phyloP scores from a whole-genome alignment of 1,284 basidiomycete genomes.

The Trametes versicolor region DNA sequence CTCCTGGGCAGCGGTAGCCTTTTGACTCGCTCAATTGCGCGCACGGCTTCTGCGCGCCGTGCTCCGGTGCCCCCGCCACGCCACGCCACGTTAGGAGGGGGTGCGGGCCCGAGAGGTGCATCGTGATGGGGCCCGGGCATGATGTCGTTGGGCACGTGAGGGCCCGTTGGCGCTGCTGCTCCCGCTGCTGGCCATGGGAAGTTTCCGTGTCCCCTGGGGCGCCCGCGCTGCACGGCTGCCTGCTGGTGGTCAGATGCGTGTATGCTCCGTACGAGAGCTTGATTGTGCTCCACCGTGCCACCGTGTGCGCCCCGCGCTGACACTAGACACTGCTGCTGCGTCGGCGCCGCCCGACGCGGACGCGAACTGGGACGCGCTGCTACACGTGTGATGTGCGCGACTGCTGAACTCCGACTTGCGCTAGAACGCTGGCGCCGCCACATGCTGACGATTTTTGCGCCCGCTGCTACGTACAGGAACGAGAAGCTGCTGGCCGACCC shows the following conservation, averaged over 20 bases:
- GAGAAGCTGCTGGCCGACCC: slow-evolving; percentile 81
- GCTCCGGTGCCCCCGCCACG: slow-evolving; percentile 8
- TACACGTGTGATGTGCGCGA: slow-evolving; percentile 47
- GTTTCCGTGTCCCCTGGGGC: not conserved
- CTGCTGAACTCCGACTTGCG: slow-evolving; percentile 23
- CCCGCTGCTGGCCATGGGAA: slow-evolving; percentile 4
- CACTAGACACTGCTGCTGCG: not conserved
- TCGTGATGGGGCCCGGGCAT: not conserved
- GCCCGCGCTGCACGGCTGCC: not conserved
- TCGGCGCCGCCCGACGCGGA: not conserved
- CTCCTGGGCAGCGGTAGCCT: slow-evolving; percentile 31
- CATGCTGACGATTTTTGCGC: not conserved
- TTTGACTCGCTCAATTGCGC: slow-evolving; percentile 20
- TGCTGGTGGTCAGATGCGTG: slow-evolving; percentile 8
- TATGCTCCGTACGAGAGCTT: slow-evolving; percentile 6
- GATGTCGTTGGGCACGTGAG: slow-evolving; percentile 7
- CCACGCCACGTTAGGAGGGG: not conserved
- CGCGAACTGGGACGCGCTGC: slow-evolving; percentile 5
- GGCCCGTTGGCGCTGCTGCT: not conserved
- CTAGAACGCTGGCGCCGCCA: too few species aligned
- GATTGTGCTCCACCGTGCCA: slow-evolving; percentile 10
- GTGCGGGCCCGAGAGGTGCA: not conserved
- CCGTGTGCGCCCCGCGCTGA: not conserved
- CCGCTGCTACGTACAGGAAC: slow-evolving; percentile 61
- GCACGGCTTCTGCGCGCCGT: slow-evolving; percentile 15